These are phyloP conservation scores for Chaetomiaceae sp. DNA, from an alignment of 2,329 filamentous ascomycete genomes.

Conservation along the genomic window DNA sequence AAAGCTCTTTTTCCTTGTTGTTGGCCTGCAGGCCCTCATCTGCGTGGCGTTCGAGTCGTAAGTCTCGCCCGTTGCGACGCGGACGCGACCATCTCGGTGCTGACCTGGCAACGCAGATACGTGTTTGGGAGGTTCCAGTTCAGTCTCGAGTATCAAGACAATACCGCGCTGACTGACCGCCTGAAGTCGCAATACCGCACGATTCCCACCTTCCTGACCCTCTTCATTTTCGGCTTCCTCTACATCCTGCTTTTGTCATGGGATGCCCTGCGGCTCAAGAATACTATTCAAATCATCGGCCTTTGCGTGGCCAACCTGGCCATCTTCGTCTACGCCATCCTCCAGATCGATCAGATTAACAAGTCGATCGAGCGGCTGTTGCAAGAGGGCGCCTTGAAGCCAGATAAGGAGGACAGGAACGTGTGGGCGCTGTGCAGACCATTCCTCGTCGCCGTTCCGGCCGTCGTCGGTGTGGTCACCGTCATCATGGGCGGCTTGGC, in stretches of 20 bases:
- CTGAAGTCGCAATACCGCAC: conserved; percentile 58
- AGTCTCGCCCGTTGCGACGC: conserved; percentile 34
- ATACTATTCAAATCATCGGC: conserved; percentile 97
- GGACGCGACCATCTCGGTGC: neutral
- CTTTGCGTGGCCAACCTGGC: conserved; percentile 89
- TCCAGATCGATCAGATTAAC: conserved; percentile 87
- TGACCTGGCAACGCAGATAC: conserved; percentile 54
- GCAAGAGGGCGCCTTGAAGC: conserved; percentile 41
- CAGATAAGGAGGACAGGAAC: conserved; percentile 28
- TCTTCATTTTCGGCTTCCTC: conserved; percentile 96
- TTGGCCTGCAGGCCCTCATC: conserved; percentile 71
- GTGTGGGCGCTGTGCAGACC: conserved; percentile 70
- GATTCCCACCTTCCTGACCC: conserved; percentile 90
- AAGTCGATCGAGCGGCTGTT: conserved; percentile 61
- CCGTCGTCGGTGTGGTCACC: conserved; percentile 73
- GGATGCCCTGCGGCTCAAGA: conserved; percentile 90
- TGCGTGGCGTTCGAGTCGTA: conserved; percentile 84
- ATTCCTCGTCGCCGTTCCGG: conserved; percentile 79
- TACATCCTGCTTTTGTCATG: conserved; percentile 88
- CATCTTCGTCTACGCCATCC: conserved; percentile 85
- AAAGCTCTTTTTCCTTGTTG: conserved; percentile 73
- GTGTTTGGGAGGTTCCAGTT: conserved; percentile 83
- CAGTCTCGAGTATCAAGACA: conserved; percentile 43
- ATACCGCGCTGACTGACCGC: conserved; percentile 33
- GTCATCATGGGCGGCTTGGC: conserved; percentile 69